Percentiles rank a stretch among this genome's conserved stretches.
Conservation (phyloP, 768 basidiomycete genomes). For the Auricularia cornea region DNA sequence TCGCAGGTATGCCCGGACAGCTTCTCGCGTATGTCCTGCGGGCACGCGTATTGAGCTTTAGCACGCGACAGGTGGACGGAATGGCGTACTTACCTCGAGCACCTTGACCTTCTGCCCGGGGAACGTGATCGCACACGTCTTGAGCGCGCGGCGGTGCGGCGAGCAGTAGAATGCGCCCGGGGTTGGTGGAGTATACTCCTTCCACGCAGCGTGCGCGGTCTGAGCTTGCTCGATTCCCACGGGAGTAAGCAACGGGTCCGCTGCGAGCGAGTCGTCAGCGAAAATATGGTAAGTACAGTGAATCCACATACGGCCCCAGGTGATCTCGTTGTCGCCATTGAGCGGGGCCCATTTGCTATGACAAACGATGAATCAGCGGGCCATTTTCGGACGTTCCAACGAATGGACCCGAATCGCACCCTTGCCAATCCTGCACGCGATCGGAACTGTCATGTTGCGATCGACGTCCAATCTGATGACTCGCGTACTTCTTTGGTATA, state of each 20-base stretch:
- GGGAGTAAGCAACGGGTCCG: slow-evolving; percentile 57
- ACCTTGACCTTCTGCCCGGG: not conserved
- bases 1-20: not conserved
- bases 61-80: too few species aligned
- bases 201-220: slow-evolving; percentile 39
- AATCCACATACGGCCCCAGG: slow-evolving; percentile 59
- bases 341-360: slow-evolving; percentile 54
- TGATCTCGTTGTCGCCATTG: slow-evolving; percentile 54
- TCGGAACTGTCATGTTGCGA: too few species aligned
- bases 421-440: not conserved
- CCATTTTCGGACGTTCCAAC: too few species aligned
- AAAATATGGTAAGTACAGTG: not conserved
- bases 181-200: slow-evolving; percentile 3
- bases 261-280: slow-evolving; percentile 23
- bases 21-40: not conserved
- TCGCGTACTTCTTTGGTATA: not conserved
- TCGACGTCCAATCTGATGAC: too few species aligned
- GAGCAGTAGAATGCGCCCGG: not conserved
- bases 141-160: not conserved
- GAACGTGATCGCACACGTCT: not conserved
- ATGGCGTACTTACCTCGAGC: not conserved
- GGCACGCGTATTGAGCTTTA: not conserved
- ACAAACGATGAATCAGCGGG: too few species aligned
- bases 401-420: too few species aligned
- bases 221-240: slow-evolving; percentile 50